Evolutionary conservation across 129 eudicot species (phyloP), one percentile per base, ranked within the genome.

Genomic region (Helichrysum umbraculigerum): DNA sequence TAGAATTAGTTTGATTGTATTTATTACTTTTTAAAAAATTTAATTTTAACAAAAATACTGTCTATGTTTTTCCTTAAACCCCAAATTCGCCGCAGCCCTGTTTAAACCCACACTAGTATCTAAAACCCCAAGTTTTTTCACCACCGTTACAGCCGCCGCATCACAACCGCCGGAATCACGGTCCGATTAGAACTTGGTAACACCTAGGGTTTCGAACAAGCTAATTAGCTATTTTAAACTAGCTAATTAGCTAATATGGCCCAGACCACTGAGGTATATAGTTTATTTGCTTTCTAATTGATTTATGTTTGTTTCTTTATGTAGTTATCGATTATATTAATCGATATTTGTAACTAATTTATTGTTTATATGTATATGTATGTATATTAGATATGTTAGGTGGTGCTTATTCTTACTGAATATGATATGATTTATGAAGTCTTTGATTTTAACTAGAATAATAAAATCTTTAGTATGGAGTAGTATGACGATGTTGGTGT

Each of bases 231-330:
- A 30, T 35, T n/a, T 67, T 20, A 52, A 76, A 76, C 12, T 12
- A 57, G 12, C 72, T 66, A 34, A 65, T 25, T 21, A 58, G 60
- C 41, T 28, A 60, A 54, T n/a, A 82, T 76, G 85, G 65, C 77
- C 16, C 76, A 75, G 73, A 51, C 81, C 66, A 81, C 76, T 6
- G 85, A 81, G 85, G 85, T 70, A 69, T 69, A 67, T 47, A 29
- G 37, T 33, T 8, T 10, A 16, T 30, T 28, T 25, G 11, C 33
- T 41, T 20, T 58, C 6, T 30, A 42, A 29, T 66, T 52, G 11
- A 64, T 52, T 52, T 56, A 19, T 33, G 30, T 28, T 30, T 72
- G 12, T 52, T 47, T 4, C 4, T 71, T 47, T 34, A 60, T 71
- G 11, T 62, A 73, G 20, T 22, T 51, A 52, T 34, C 19, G 41